Conservation (phyloP, 345 rosid genomes). For the Populus tremula region DNA sequence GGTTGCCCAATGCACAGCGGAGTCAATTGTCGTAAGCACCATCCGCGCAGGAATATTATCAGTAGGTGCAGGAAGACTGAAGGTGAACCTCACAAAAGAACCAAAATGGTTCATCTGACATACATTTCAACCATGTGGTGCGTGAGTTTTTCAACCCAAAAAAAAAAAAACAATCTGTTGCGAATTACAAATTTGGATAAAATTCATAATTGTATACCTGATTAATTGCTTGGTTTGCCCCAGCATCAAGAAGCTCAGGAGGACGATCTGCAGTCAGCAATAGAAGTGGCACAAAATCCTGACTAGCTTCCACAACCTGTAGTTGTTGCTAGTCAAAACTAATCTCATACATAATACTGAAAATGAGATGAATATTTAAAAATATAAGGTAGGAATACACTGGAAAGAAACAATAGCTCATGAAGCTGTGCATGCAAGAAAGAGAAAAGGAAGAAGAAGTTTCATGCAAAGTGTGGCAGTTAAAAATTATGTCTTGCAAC, state of each 20-base stretch:
- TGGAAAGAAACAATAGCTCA: not conserved
- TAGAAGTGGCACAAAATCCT: slow-evolving; percentile 83
- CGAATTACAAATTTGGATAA: slow-evolving; percentile 5
- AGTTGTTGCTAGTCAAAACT: slow-evolving; percentile 13
- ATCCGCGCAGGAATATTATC: slow-evolving; percentile 74
- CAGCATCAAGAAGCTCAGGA: slow-evolving; percentile 85
- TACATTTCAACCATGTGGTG: slow-evolving; percentile 12
- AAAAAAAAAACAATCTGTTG: not conserved
- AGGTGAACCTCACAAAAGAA: slow-evolving; percentile 85
- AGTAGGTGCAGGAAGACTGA: slow-evolving; percentile 78
- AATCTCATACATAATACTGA: slow-evolving; percentile 1
- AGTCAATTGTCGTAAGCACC: slow-evolving; percentile 85
- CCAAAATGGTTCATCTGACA: slow-evolving; percentile 86
- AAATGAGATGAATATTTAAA: slow-evolving; percentile 2
- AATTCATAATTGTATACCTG: slow-evolving; percentile 48
- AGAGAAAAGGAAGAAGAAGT: not conserved
- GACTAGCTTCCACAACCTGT: slow-evolving; percentile 98
- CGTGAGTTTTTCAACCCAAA: slow-evolving; percentile 10
- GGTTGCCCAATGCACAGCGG: slow-evolving; percentile 80
- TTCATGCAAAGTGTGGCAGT: not conserved
- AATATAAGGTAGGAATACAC: not conserved
- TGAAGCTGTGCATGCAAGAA: not conserved
- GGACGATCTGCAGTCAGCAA: slow-evolving; percentile 97
- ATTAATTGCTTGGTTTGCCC: slow-evolving; percentile 92
- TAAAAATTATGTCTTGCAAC: not conserved